Evolutionary conservation across 1,284 basidiomycete genomes (phyloP).

Genomic region (Sparassis latifolia): DNA sequence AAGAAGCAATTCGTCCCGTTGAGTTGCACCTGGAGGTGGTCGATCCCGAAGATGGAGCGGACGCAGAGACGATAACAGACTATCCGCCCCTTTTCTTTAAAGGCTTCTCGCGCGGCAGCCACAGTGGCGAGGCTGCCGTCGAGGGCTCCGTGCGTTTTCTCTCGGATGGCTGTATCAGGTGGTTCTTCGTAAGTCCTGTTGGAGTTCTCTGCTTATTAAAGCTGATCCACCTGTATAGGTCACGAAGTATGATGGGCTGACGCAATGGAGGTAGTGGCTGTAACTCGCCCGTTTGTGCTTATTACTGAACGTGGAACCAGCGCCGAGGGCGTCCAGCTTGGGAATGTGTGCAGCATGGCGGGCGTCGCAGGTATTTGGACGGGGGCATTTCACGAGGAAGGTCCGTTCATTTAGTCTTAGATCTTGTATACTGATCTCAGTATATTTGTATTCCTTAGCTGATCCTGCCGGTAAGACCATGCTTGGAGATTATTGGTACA

Average conservation of each 20-base stretch:
- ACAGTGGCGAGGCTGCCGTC: constrained; percentile 33
- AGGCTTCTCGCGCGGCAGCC: constrained; percentile 40
- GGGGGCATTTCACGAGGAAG: constrained; percentile 49
- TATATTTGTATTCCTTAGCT: constrained; percentile 26
- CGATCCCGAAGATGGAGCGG: constrained; percentile 7
- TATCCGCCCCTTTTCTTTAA: constrained; percentile 49
- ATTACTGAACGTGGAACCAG: constrained; percentile 13
- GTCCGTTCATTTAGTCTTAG: constrained; percentile 25
- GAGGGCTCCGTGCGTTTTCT: constrained; percentile 54
- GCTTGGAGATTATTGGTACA: background rate
- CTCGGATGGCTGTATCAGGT: constrained; percentile 46
- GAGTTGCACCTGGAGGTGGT: constrained; percentile 49
- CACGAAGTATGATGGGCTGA: constrained; percentile 20
- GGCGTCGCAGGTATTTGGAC: constrained; percentile 65
- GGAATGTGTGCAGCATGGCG: constrained; percentile 51
- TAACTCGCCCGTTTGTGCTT: background rate
- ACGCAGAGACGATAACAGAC: background rate
- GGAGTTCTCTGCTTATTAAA: constrained; percentile 9
- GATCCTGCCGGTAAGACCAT: constrained; percentile 49
- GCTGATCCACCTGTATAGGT: constrained; percentile 4
- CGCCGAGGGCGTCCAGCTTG: constrained; percentile 61
- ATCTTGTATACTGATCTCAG: background rate
- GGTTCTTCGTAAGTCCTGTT: constrained; percentile 51
- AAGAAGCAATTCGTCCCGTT: constrained; percentile 58
- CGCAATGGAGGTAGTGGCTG: constrained; percentile 18